Base-by-base conservation (phyloP, 1,139 yeast genomes). In the Kurtzmaniella quercitrusa region DNA sequence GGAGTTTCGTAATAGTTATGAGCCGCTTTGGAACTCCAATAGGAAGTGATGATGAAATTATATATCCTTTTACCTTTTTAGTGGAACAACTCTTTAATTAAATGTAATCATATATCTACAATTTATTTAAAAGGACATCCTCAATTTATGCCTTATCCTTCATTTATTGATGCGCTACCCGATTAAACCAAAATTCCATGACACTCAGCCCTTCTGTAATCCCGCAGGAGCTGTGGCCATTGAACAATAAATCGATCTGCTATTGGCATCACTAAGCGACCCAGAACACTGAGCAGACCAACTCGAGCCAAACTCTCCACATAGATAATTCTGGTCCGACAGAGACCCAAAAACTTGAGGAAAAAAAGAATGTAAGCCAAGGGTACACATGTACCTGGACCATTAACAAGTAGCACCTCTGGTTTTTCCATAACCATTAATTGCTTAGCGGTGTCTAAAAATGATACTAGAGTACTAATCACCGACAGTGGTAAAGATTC, bases 381-480 rank as follows among this genome's bases (percentile, higher is more conserved):
- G 2, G 95, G 84, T 2, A 91, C 88, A 43, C 91, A 74, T 0
- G 97, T 88, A 1, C 97, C 99, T 0, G 99, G 99, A 0, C 99
- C 99, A 59, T 93, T 94, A 47, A 88, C 63, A 18, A 93, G 60
- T 14, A 93, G 66, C 5, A 82, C 60, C 33, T 74, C 71, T 0
- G 87, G 86, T 16, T 63, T 45, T 32, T 57, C 51, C 37, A 61
- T 44, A 1, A 36, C 22, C 20, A 53, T 42, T 33, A 69, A 47
- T 19, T 52, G 43, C 0, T 40, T 40, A 5, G 62, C 50, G 0
- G 76, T 63, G 9, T 66, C 59, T 1, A 47, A 37, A 33, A 61
- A 71, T 16, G 75, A 81, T 41, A 51, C 49, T 40, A 71, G 21
- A 35, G 89, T 82, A 41, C 83, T 78, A 28, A 65, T 50, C 0